Percentiles rank a stretch among this genome's conserved stretches.
These are phyloP conservation scores for Grigorovia transvaalensis DNA, from an alignment of 805 yeast species.

Conservation along the genomic window DNA sequence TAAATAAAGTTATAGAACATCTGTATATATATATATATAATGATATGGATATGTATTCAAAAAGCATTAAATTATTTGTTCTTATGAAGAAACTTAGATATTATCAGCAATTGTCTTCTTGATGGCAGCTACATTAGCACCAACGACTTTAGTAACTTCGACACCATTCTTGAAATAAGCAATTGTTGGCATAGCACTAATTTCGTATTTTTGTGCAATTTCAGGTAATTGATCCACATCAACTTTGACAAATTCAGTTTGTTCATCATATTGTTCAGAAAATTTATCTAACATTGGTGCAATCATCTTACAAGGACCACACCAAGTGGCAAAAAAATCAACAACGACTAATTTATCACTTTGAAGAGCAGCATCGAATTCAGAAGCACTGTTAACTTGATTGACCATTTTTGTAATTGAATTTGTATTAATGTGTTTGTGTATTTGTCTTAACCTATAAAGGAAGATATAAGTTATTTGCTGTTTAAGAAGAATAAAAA, in stretches of 20 bases:
- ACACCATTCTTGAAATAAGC: conserved; percentile 76
- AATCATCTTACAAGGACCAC: conserved; percentile 98
- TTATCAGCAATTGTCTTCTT: conserved; percentile 52
- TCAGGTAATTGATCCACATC: conserved; percentile 80
- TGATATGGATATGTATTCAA: background rate
- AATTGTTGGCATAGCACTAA: conserved; percentile 57
- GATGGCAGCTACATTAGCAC: conserved; percentile 82
- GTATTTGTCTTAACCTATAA: too few relatives aligned
- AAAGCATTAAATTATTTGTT: background rate
- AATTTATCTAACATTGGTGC: conserved; percentile 88
- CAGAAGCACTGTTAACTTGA: conserved; percentile 39
- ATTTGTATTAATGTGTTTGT: conserved; percentile 1
- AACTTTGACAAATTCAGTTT: conserved; percentile 71
- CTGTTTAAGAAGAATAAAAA: too few relatives aligned
- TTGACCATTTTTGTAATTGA: conserved; percentile 39
- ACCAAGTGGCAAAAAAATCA: conserved; percentile 96
- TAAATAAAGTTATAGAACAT: background rate
- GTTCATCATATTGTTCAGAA: conserved; percentile 44
- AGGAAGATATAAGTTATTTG: too few relatives aligned
- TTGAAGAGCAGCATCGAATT: conserved; percentile 57
- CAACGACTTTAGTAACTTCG: conserved; percentile 68
- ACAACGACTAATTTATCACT: conserved; percentile 70
- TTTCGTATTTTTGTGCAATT: conserved; percentile 56
- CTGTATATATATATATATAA: background rate
- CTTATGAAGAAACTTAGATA: conserved; percentile 29